Evolutionary conservation across 75 land plant species (phyloP).

Genomic region (Gnetum montanum): DNA sequence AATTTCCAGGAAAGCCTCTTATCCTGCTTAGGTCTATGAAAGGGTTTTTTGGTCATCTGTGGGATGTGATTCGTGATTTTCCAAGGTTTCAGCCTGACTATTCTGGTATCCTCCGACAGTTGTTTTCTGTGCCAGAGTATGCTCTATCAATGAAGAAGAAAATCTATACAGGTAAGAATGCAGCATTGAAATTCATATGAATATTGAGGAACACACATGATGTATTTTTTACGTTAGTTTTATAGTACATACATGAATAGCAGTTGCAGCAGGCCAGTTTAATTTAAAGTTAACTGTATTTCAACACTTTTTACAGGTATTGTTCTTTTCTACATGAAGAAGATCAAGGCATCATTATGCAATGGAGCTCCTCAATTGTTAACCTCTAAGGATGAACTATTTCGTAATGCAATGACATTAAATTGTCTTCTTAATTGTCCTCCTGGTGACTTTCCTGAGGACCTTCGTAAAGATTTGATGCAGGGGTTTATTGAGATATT

Average conservation of each 20-base stretch:
- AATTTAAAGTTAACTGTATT: neutral
- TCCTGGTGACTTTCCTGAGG: constrained; percentile 66
- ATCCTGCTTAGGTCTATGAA: constrained; percentile 46
- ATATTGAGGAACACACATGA: neutral
- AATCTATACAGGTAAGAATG: constrained; percentile 61
- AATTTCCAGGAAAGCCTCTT: constrained; percentile 33
- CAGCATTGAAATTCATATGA: too few relatives aligned
- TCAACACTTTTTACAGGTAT: constrained; percentile 31
- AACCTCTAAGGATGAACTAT: constrained; percentile 62
- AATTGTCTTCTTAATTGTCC: constrained; percentile 70
- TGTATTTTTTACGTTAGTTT: too few relatives aligned
- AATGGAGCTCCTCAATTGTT: constrained; percentile 13
- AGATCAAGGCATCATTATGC: constrained; percentile 31
- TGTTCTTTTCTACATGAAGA: constrained; percentile 48
- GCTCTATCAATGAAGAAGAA: constrained; percentile 64
- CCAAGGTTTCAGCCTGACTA: constrained; percentile 76
- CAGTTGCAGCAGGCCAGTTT: too few relatives aligned
- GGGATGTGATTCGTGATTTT: constrained; percentile 53
- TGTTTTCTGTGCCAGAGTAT: constrained; percentile 48
- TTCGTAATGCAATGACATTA: constrained; percentile 49
- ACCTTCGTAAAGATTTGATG: constrained; percentile 39
- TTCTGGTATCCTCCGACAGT: constrained; percentile 57
- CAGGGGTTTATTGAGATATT: constrained; percentile 63
- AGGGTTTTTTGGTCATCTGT: constrained; percentile 56
- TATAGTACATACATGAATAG: too few relatives aligned